phyloP scores from a whole-genome alignment of 129 eudicot species.

The Chrysanthemum seticuspe region DNA sequence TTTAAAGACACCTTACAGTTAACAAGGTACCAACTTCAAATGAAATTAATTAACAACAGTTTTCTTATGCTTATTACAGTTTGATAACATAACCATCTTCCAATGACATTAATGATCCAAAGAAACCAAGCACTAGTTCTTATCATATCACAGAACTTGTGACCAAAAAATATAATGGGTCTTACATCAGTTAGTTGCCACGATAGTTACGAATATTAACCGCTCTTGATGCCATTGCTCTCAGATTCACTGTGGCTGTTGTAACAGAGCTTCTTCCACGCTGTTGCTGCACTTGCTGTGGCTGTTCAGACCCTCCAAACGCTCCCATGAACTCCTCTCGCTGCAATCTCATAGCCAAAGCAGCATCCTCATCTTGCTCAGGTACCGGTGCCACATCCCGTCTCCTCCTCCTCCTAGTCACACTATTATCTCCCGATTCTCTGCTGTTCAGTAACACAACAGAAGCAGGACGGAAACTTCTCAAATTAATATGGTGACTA shows the following conservation, averaged over 20 bases:
- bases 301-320: constrained; percentile 46
- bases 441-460: constrained; percentile 33
- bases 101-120: not conserved
- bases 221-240: constrained; percentile 89
- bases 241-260: constrained; percentile 60
- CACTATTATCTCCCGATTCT: constrained; percentile 37
- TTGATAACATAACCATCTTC: not conserved
- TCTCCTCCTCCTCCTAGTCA: constrained; percentile 31
- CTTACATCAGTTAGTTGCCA: constrained; percentile 21
- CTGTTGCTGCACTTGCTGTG: constrained; percentile 16
- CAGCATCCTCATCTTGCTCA: constrained; percentile 79
- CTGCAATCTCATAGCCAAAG: constrained; percentile 84
- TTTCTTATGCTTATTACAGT: not conserved
- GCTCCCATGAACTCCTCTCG: constrained; percentile 78
- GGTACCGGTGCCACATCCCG: constrained; percentile 18
- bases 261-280: constrained; percentile 36
- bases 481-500: constrained; percentile 26
- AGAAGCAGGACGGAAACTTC: constrained; percentile 42
- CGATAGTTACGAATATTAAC: constrained; percentile 45
- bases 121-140: not conserved
- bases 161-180: constrained; percentile 10
- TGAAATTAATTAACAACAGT: not conserved
- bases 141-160: constrained; percentile 34
- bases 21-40: not conserved
- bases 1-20: not conserved